These are phyloP conservation scores for Exophiala viscosa DNA, from an alignment of 2,329 filamentous ascomycete genomes.

Conservation along the genomic window DNA sequence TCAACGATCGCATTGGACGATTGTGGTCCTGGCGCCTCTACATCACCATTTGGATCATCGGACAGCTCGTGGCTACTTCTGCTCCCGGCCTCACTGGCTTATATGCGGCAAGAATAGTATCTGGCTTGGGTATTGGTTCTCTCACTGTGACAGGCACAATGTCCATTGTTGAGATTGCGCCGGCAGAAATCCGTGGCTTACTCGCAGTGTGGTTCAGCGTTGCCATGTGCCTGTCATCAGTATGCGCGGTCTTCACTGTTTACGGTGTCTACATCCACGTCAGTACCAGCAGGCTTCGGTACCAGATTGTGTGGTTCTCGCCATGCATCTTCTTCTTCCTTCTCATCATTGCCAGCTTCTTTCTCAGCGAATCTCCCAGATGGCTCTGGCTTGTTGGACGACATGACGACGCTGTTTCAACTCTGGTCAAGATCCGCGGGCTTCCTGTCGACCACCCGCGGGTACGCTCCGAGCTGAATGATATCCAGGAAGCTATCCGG, in stretches of 20 bases:
- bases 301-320: conserved; percentile 34
- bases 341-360: conserved; percentile 32
- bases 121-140: conserved; percentile 39
- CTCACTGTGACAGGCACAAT: conserved; percentile 39
- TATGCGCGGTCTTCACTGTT: conserved; percentile 34
- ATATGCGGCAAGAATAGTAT: conserved; percentile 38
- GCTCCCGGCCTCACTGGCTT: conserved; percentile 29
- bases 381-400: conserved; percentile 34
- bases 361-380: conserved; percentile 34
- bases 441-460: conserved; percentile 32
- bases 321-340: conserved; percentile 32
- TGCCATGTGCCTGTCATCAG: conserved; percentile 36
- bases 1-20: conserved; percentile 41
- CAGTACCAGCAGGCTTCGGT: conserved; percentile 32
- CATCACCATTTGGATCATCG: conserved; percentile 29
- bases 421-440: conserved; percentile 32
- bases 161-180: conserved; percentile 41
- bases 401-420: conserved; percentile 31
- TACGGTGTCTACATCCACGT: conserved; percentile 36
- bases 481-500: conserved; percentile 31
- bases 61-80: conserved; percentile 27
- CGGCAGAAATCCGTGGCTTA: conserved; percentile 39
- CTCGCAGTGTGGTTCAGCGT: conserved; percentile 39
- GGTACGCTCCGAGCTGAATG: conserved; percentile 29
- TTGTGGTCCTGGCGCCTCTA: conserved; percentile 42